phyloP scores from a whole-genome alignment of 257 asterid species.

The Euphrasia confusa region DNA sequence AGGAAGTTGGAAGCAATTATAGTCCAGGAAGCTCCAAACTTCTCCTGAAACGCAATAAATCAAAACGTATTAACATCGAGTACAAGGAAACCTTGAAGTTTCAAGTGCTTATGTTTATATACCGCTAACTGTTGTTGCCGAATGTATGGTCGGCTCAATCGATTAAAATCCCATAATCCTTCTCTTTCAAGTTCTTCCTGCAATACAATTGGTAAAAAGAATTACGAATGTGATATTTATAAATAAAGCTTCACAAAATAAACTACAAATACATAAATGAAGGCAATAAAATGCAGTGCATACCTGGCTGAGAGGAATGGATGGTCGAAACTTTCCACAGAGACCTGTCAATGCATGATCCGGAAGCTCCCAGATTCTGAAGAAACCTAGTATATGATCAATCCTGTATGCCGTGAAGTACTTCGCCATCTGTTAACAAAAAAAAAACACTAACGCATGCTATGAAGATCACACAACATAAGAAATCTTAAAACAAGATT shows the following conservation, averaged over 20 bases:
- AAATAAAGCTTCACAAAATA: background rate
- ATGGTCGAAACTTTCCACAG: constrained; percentile 94
- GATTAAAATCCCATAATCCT: constrained; percentile 94
- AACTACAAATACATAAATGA: background rate
- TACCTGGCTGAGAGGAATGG: constrained; percentile 89
- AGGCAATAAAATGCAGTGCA: background rate
- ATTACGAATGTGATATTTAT: background rate
- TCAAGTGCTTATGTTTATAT: constrained; percentile 15
- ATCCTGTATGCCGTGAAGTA: constrained; percentile 95
- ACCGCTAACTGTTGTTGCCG: constrained; percentile 58
- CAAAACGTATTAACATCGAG: background rate
- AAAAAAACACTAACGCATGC: background rate
- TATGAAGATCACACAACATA: background rate
- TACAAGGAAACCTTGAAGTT: constrained; percentile 5
- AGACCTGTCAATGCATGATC: constrained; percentile 96
- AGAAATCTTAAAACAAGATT: background rate
- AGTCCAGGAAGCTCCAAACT: constrained; percentile 79
- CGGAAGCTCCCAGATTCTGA: constrained; percentile 98
- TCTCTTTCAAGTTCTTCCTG: constrained; percentile 76
- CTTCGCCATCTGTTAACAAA: constrained; percentile 73
- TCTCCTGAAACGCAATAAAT: constrained; percentile 56
- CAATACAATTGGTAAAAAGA: background rate
- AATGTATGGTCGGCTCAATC: constrained; percentile 76
- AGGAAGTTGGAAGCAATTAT: constrained; percentile 71
- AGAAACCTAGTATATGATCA: constrained; percentile 92